Percentiles rank a stretch among this genome's conserved stretches.
These are phyloP conservation scores for Apiospora hydei DNA, from an alignment of 2,329 filamentous ascomycete genomes.

Conservation along the genomic window DNA sequence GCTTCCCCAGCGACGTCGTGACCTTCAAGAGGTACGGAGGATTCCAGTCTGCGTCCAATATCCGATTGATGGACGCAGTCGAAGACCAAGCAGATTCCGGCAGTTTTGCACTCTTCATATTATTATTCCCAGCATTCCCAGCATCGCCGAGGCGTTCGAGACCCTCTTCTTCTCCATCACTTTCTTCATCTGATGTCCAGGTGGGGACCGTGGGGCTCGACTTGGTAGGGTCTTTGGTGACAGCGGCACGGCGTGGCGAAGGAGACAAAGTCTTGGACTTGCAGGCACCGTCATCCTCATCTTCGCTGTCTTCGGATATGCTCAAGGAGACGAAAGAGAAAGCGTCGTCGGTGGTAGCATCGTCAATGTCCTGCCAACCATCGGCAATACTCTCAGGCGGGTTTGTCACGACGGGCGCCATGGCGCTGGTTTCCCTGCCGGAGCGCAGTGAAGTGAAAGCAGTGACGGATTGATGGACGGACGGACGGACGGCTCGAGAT, in stretches of 20 bases:
- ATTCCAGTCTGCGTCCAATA: constrained; percentile 25
- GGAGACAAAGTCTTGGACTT: background rate
- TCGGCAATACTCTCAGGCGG: constrained; percentile 30
- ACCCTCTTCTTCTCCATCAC: background rate
- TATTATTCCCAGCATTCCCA: background rate
- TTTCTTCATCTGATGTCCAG: constrained; percentile 7
- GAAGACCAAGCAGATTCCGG: background rate
- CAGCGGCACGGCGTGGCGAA: background rate
- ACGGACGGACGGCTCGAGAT: background rate
- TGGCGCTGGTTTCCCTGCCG: background rate
- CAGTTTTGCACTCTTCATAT: no score
- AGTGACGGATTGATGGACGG: background rate
- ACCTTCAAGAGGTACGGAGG: constrained; percentile 26
- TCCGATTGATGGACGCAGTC: background rate
- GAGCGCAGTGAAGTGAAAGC: background rate
- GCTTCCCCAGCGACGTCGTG: constrained; percentile 25
- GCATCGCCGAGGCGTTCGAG: background rate
- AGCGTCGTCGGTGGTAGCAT: constrained; percentile 28
- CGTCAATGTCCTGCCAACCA: constrained; percentile 38
- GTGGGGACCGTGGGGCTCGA: constrained; percentile 9
- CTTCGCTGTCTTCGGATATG: constrained; percentile 32
- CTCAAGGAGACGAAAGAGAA: constrained; percentile 39
- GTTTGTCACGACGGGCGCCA: background rate
- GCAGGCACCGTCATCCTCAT: background rate
- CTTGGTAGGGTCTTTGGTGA: background rate